These are phyloP conservation scores for Meyerozyma guilliermondii DNA, from an alignment of 1,139 yeast genomes.

Conservation along the genomic window DNA sequence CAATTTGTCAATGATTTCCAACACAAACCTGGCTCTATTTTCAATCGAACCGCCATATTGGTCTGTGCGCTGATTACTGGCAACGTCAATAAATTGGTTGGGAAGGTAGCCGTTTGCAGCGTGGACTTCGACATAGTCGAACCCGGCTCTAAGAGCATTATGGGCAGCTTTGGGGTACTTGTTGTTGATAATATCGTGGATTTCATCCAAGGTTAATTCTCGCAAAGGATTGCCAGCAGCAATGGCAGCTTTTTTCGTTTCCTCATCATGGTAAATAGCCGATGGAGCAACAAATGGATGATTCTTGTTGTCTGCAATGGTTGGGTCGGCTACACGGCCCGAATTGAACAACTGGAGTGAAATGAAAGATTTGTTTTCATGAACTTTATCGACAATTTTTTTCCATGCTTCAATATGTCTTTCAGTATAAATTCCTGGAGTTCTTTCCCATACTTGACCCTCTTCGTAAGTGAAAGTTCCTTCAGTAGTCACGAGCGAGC, in stretches of 20 bases:
- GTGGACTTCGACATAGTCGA: slow-evolving; percentile 14
- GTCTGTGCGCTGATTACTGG: slow-evolving; percentile 13
- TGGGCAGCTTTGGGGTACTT: slow-evolving; percentile 13
- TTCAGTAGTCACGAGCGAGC: slow-evolving; percentile 11
- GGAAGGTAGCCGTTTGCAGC: slow-evolving; percentile 15
- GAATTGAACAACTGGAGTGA: slow-evolving; percentile 10
- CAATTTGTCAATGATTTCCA: slow-evolving; percentile 16
- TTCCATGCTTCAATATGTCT: slow-evolving; percentile 8
- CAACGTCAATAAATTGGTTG: slow-evolving; percentile 10
- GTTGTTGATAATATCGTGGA: slow-evolving; percentile 8
- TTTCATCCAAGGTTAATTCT: slow-evolving; percentile 9
- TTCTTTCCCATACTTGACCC: slow-evolving; percentile 1
- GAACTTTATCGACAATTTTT: slow-evolving; percentile 10
- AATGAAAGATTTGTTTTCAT: slow-evolving; percentile 9
- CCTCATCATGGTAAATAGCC: slow-evolving; percentile 7
- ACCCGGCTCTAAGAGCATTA: slow-evolving; percentile 13
- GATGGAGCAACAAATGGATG: slow-evolving; percentile 23
- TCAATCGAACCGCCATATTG: slow-evolving; percentile 16
- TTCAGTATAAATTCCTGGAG: slow-evolving; percentile 11
- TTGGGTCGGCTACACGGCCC: slow-evolving; percentile 22
- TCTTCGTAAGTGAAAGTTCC: slow-evolving; percentile 7
- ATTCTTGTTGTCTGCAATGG: slow-evolving; percentile 15
- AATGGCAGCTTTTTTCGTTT: slow-evolving; percentile 6
- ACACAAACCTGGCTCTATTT: slow-evolving; percentile 11
- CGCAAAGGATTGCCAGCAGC: slow-evolving; percentile 9